Percentiles rank a stretch among this genome's conserved stretches.
phyloP scores from a whole-genome alignment of 441 rosid genomes.

The Macaranga tanarius region DNA sequence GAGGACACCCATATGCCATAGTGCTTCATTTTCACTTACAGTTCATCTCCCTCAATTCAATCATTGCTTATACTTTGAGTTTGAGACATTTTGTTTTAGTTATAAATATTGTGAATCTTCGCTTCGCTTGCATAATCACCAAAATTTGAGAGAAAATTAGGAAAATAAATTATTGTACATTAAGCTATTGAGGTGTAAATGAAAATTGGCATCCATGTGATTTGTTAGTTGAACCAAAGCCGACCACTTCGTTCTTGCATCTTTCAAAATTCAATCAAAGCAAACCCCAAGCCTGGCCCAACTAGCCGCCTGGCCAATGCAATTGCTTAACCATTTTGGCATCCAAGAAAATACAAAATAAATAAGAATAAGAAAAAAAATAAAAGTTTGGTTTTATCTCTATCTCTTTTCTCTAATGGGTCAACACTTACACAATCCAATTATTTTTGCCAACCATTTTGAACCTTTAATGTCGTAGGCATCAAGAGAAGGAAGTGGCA shows the following conservation, averaged over 20 bases:
- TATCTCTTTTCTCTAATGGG: background rate
- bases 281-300: background rate
- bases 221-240: background rate
- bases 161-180: too few relatives aligned
- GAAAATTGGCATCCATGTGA: background rate
- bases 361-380: background rate
- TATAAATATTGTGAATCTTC: too few relatives aligned
- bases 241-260: background rate
- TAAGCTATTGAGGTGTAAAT: too few relatives aligned
- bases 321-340: background rate
- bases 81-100: too few relatives aligned
- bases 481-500: slow-evolving; percentile 6
- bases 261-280: background rate
- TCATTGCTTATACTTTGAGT: too few relatives aligned
- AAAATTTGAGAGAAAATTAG: background rate
- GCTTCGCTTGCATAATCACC: background rate
- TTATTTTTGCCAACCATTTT: background rate
- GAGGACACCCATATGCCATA: too few relatives aligned
- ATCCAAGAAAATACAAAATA: background rate
- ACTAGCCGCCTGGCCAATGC: slow-evolving; percentile 6
- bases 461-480: slow-evolving; percentile 7
- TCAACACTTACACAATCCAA: slow-evolving; percentile 14
- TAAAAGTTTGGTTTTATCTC: background rate
- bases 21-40: too few relatives aligned
- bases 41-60: too few relatives aligned